Evolutionary conservation across 371 early-diverging fungal species (phyloP).

Genomic region (Fennellomyces sp.): DNA sequence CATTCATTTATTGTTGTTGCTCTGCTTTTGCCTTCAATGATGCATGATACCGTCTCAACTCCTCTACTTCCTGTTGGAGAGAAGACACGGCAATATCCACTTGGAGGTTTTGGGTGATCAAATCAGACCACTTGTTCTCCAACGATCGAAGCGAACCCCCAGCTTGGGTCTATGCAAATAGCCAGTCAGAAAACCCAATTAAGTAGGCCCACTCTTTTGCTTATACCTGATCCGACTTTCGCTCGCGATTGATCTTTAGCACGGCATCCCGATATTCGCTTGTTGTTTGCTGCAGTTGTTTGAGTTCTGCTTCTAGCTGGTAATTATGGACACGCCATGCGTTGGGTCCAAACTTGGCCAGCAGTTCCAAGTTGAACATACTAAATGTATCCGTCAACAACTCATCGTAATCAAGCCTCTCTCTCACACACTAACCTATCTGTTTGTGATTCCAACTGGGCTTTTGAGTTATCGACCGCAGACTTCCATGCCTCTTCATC

Average conservation of each 20-base stretch:
- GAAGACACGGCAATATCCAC: conserved; percentile 63
- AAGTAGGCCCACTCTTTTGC: background rate
- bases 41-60: conserved; percentile 48
- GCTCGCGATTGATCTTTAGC: conserved; percentile 65
- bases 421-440: conserved; percentile 46
- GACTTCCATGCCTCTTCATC: conserved; percentile 60
- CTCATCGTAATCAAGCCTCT: background rate
- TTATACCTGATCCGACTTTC: conserved; percentile 74
- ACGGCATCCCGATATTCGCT: conserved; percentile 54
- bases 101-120: conserved; percentile 63
- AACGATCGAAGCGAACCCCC: conserved; percentile 56
- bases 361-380: conserved; percentile 79
- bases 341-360: conserved; percentile 82
- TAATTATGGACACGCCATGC: conserved; percentile 86
- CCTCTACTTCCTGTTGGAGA: conserved; percentile 54
- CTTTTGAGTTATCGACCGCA: conserved; percentile 79
- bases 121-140: conserved; percentile 65
- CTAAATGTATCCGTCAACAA: conserved; percentile 12
- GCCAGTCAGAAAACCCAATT: background rate
- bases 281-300: conserved; percentile 46
- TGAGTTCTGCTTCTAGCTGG: conserved; percentile 67
- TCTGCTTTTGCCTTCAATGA: conserved; percentile 7
- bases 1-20: background rate
- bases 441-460: conserved; percentile 85
- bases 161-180: conserved; percentile 42